Conservation (phyloP, 495 filamentous ascomycete genomes). For the Hyaloscypha bicolor region DNA sequence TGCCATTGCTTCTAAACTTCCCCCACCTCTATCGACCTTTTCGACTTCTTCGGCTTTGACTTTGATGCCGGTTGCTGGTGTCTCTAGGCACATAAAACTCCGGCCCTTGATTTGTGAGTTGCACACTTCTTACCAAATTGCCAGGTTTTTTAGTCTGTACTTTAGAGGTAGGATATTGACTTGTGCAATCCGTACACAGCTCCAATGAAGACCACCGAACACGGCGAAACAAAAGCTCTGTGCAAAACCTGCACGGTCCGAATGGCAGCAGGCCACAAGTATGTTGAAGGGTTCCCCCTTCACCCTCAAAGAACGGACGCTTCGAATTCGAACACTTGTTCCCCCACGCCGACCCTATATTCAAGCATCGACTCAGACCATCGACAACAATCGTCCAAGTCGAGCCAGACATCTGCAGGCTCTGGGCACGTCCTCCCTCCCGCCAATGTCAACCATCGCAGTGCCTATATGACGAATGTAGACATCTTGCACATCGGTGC, state of each 20-base stretch:
- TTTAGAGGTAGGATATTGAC: not conserved
- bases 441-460: not conserved
- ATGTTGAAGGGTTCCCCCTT: not conserved
- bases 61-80: no score
- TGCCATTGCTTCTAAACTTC: no score
- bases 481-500: slow-evolving; percentile 3
- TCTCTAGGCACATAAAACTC: no score
- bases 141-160: not conserved
- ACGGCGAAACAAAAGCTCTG: not conserved
- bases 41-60: no score
- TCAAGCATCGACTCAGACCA: not conserved
- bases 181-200: no score
- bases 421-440: not conserved
- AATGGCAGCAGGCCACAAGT: not conserved
- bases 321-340: not conserved
- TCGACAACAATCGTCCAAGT: not conserved
- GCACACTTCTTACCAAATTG: not conserved
- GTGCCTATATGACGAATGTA: not conserved
- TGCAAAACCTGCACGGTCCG: not conserved
- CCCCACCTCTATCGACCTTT: no score
- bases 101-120: no score
- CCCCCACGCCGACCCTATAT: not conserved
- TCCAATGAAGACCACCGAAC: no score
- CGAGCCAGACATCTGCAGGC: slow-evolving; percentile 4
- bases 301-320: not conserved